Percentiles rank a stretch among this genome's conserved stretches.
Evolutionary conservation across 805 yeast genomes (phyloP).

Genomic region (Saturnispora diversa): DNA sequence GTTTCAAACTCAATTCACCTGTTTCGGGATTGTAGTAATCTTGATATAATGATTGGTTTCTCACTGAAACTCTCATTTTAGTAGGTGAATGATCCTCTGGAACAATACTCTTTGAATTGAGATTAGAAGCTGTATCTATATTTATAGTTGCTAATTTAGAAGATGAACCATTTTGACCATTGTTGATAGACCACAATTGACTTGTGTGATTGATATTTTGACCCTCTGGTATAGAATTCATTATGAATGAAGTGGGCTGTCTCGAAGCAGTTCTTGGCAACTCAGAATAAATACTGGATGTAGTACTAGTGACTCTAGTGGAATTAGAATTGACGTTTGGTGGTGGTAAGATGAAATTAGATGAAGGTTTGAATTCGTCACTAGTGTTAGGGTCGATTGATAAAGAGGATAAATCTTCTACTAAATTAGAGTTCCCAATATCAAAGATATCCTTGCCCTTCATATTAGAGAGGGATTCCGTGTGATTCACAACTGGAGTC

Average conservation of each 20-base stretch:
- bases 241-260: background rate
- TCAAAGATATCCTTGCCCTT: constrained; percentile 7
- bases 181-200: background rate
- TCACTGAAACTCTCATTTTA: constrained; percentile 24
- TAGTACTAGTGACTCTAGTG: constrained; percentile 12
- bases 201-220: background rate
- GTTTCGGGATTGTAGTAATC: constrained; percentile 14
- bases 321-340: background rate
- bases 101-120: constrained; percentile 9
- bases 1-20: constrained; percentile 9
- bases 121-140: constrained; percentile 19
- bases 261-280: constrained; percentile 1
- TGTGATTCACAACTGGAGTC: constrained; percentile 17
- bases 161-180: constrained; percentile 17
- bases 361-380: background rate
- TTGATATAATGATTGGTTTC: constrained; percentile 24
- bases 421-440: background rate
- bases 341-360: background rate
- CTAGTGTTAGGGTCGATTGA: background rate
- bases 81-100: background rate
- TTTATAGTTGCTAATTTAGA: constrained; percentile 9
- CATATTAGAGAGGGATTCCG: constrained; percentile 2
- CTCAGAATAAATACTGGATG: constrained; percentile 23
- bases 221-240: constrained; percentile 8
- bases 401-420: constrained; percentile 4